phyloP scores from a whole-genome alignment of 805 yeast species.

The Metschnikowia shivogae region DNA sequence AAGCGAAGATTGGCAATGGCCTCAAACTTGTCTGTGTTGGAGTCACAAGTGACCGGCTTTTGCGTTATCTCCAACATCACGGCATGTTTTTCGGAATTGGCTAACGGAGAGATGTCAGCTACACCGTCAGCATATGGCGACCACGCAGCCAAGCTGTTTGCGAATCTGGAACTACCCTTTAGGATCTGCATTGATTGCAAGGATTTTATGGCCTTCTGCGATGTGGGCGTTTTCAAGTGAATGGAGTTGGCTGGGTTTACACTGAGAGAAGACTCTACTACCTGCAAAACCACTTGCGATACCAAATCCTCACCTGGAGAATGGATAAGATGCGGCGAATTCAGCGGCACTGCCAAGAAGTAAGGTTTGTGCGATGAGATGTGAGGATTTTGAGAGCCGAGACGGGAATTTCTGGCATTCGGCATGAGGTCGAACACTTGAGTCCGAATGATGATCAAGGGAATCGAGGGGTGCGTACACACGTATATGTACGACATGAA shows the following conservation, averaged over 20 bases:
- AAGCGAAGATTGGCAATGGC: constrained; percentile 54
- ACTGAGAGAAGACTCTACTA: constrained; percentile 52
- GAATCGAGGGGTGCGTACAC: constrained; percentile 60
- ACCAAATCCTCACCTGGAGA: constrained; percentile 41
- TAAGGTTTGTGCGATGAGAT: constrained; percentile 56
- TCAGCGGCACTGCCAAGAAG: constrained; percentile 62
- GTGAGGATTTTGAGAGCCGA: constrained; percentile 28
- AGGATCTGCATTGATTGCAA: constrained; percentile 54
- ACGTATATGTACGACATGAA: constrained; percentile 63
- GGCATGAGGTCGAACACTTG: constrained; percentile 58
- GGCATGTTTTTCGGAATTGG: constrained; percentile 39
- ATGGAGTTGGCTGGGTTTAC: constrained; percentile 41
- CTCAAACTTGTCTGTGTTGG: constrained; percentile 22
- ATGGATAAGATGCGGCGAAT: constrained; percentile 65
- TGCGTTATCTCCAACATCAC: constrained; percentile 20
- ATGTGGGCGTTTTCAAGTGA: constrained; percentile 33
- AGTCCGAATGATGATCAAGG: constrained; percentile 56
- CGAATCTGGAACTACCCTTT: constrained; percentile 59
- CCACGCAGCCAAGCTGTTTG: constrained; percentile 69
- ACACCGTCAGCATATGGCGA: constrained; percentile 63
- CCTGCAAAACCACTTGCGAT: constrained; percentile 53
- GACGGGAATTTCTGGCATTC: constrained; percentile 1
- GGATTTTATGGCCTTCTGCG: constrained; percentile 38
- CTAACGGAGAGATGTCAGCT: constrained; percentile 64
- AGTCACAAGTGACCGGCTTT: constrained; percentile 7